phyloP scores from a whole-genome alignment of 192 early-diverging fungal species.

The Podila verticillata region DNA sequence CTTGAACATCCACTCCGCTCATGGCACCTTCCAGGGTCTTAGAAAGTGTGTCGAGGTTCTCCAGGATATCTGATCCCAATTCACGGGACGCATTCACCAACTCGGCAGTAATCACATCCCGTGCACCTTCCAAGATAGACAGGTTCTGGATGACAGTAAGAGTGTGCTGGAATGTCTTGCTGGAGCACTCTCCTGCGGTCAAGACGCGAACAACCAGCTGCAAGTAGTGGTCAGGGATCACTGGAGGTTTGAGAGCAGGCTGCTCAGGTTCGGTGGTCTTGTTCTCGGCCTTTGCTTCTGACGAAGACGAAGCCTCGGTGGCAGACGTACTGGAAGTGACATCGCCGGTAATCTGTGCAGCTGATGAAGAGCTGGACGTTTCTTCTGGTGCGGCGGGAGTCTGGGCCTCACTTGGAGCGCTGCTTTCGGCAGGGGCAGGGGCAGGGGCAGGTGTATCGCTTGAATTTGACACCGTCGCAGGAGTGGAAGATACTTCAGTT shows the following conservation, averaged over 20 bases:
- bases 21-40: slow-evolving; percentile 62
- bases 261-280: slow-evolving; percentile 32
- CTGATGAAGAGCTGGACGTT: slow-evolving; percentile 1
- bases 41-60: slow-evolving; percentile 75
- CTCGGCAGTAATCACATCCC: slow-evolving; percentile 83
- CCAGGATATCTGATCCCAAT: slow-evolving; percentile 71
- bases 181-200: slow-evolving; percentile 89
- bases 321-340: neutral
- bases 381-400: slow-evolving; percentile 12
- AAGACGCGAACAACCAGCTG: slow-evolving; percentile 90
- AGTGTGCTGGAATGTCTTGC: slow-evolving; percentile 94
- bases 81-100: slow-evolving; percentile 75
- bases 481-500: neutral
- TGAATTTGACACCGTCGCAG: neutral
- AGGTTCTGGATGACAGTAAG: slow-evolving; percentile 91
- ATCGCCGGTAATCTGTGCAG: neutral
- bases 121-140: slow-evolving; percentile 71
- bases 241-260: slow-evolving; percentile 72
- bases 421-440: neutral
- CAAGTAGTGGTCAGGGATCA: slow-evolving; percentile 85
- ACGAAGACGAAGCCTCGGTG: neutral
- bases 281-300: slow-evolving; percentile 23
- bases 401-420: slow-evolving; percentile 1
- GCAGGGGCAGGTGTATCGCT: neutral
- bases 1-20: slow-evolving; percentile 77